A percentile compares a stretch with the other conserved stretches of the same genome.
Conservation (phyloP, 1,284 basidiomycete species). For the Pseudozyma sp. region DNA sequence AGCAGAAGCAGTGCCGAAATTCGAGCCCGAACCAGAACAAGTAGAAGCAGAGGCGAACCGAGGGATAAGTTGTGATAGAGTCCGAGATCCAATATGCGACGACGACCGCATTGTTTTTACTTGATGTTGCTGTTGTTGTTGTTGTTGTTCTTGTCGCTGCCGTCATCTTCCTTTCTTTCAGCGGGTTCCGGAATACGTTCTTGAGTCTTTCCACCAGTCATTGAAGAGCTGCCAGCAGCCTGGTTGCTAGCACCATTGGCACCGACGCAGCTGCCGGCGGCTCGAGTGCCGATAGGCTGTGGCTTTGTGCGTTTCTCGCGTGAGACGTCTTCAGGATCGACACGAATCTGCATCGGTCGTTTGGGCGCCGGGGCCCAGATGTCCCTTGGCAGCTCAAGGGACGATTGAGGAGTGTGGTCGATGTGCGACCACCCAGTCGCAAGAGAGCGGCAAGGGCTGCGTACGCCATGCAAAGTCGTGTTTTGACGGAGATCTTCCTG, state of each 20-base stretch:
- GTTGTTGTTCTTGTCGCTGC: background rate
- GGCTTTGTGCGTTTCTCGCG: slow-evolving; percentile 30
- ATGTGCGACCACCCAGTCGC: slow-evolving; percentile 6
- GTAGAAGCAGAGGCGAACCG: slow-evolving; percentile 1
- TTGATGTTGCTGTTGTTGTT: background rate
- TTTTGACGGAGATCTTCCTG: background rate
- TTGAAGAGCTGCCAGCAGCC: slow-evolving; percentile 8
- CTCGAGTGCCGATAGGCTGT: slow-evolving; percentile 43
- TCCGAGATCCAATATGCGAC: slow-evolving; percentile 27
- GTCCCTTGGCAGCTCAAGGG: slow-evolving; percentile 12
- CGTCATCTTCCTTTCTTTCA: slow-evolving; percentile 26
- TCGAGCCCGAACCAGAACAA: background rate
- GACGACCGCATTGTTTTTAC: background rate
- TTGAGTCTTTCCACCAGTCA: slow-evolving; percentile 15
- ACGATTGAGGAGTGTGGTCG: background rate
- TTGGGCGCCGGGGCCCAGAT: slow-evolving; percentile 47
- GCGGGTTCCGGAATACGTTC: slow-evolving; percentile 18
- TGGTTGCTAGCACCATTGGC: background rate
- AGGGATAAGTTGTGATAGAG: slow-evolving; percentile 5
- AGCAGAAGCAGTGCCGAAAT: background rate
- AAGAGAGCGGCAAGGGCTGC: background rate
- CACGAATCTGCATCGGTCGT: slow-evolving; percentile 20
- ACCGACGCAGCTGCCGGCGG: background rate
- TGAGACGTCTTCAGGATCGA: slow-evolving; percentile 35
- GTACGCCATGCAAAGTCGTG: background rate